These are phyloP conservation scores for Colletotrichum orbiculare DNA, from an alignment of 2,329 filamentous ascomycete genomes.

Conservation along the genomic window DNA sequence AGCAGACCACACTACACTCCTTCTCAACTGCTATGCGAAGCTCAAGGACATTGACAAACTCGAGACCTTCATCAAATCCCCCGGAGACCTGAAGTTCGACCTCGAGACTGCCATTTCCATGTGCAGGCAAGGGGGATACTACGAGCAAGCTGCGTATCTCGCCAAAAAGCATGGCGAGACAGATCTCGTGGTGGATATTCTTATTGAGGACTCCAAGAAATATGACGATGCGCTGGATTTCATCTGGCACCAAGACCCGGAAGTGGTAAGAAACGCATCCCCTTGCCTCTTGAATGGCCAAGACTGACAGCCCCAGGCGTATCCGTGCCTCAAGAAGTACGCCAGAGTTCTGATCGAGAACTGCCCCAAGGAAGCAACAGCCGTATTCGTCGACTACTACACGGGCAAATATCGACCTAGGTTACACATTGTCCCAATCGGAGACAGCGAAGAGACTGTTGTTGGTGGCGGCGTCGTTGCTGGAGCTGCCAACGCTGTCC, in stretches of 20 bases:
- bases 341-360: slow-evolving; percentile 90
- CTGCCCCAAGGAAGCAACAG: slow-evolving; percentile 83
- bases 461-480: slow-evolving; percentile 57
- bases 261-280: slow-evolving; percentile 64
- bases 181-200: slow-evolving; percentile 92
- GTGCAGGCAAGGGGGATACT: slow-evolving; percentile 97
- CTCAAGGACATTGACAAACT: slow-evolving; percentile 97
- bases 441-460: slow-evolving; percentile 50
- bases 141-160: slow-evolving; percentile 94
- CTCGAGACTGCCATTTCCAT: slow-evolving; percentile 96
- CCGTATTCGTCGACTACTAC: slow-evolving; percentile 94
- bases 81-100: slow-evolving; percentile 94
- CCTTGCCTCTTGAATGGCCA: too few species aligned
- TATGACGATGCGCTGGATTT: slow-evolving; percentile 91
- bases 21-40: slow-evolving; percentile 98
- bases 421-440: slow-evolving; percentile 60
- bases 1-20: slow-evolving; percentile 91
- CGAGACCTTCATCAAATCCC: slow-evolving; percentile 95
- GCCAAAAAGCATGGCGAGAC: slow-evolving; percentile 95
- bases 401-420: slow-evolving; percentile 84
- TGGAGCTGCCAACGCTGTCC: slow-evolving; percentile 79
- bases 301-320: slow-evolving; percentile 69
- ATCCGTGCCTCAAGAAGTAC: slow-evolving; percentile 93
- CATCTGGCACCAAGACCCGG: slow-evolving; percentile 87
- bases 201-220: slow-evolving; percentile 94